Evolutionary conservation across 768 basidiomycete species (phyloP).

Genomic region (Mycena galericulata): DNA sequence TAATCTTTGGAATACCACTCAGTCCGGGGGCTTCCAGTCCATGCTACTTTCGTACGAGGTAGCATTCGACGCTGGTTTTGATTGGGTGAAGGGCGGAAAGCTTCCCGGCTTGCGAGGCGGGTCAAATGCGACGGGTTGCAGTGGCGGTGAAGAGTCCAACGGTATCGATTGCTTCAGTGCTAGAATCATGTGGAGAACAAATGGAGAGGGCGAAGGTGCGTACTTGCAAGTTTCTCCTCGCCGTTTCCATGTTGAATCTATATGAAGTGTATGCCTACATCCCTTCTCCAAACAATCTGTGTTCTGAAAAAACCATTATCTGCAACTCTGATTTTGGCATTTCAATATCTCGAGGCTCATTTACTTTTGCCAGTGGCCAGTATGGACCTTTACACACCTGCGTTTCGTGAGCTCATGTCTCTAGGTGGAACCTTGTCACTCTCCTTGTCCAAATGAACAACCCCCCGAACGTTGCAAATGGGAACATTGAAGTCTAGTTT

Average conservation of each 20-base stretch:
- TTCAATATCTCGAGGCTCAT: conserved; percentile 77
- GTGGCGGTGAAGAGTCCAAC: conserved; percentile 72
- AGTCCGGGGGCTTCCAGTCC: conserved; percentile 66
- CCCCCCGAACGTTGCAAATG: conserved; percentile 77
- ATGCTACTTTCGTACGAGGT: conserved; percentile 84
- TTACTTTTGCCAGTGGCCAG: conserved; percentile 71
- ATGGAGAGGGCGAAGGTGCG: conserved; percentile 78
- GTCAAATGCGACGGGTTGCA: conserved; percentile 69
- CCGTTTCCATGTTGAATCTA: conserved; percentile 7
- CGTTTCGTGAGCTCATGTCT: conserved; percentile 1
- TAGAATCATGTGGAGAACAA: conserved; percentile 80
- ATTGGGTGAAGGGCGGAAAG: conserved; percentile 72
- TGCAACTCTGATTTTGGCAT: conserved; percentile 85
- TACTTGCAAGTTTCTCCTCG: conserved; percentile 4
- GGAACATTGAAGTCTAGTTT: conserved; percentile 76
- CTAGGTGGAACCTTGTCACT: conserved; percentile 78
- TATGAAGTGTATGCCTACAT: conserved; percentile 84
- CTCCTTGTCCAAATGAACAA: conserved; percentile 84
- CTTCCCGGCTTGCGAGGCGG: conserved; percentile 84
- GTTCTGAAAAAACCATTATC: conserved; percentile 62
- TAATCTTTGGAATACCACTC: conserved; percentile 73
- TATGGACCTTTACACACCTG: conserved; percentile 52
- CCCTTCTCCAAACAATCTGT: conserved; percentile 71
- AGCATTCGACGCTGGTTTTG: conserved; percentile 72
- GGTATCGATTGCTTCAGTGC: conserved; percentile 80